These are phyloP conservation scores for Fraxinus quadrangulata DNA, from an alignment of 257 asterid species.

Conservation along the genomic window DNA sequence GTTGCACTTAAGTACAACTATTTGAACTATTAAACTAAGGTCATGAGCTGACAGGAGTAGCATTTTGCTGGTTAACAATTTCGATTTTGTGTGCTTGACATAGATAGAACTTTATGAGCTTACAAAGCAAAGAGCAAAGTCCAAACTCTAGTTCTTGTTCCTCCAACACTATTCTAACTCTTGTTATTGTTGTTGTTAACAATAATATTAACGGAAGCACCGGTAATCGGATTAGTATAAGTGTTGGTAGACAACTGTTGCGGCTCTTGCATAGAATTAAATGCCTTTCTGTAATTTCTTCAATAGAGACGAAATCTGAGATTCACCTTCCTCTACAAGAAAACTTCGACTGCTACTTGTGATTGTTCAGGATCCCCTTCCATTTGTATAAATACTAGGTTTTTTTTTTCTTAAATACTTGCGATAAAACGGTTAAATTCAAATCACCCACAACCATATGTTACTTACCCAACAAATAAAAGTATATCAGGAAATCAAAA, in stretches of 20 bases:
- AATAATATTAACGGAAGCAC: conserved; percentile 27
- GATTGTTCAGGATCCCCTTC: conserved; percentile 52
- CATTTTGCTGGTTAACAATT: no score
- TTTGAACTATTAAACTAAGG: no score
- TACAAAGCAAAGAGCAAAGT: conserved; percentile 13
- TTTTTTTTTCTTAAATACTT: conserved; percentile 23
- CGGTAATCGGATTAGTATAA: conserved; percentile 25
- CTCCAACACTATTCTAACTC: conserved; percentile 29
- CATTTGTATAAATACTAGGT: conserved; percentile 39
- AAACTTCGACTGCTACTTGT: conserved; percentile 34
- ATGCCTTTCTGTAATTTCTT: conserved; percentile 67
- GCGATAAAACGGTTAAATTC: conserved; percentile 30
- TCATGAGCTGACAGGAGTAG: no score
- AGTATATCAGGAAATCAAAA: neutral
- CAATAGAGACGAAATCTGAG: conserved; percentile 84
- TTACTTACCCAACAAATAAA: neutral
- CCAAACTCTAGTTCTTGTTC: conserved; percentile 66
- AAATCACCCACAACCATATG: conserved; percentile 35
- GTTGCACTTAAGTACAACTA: no score
- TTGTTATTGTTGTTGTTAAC: conserved; percentile 24
- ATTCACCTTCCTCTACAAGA: conserved; percentile 88
- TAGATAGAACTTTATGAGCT: no score
- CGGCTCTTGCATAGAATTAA: conserved; percentile 45
- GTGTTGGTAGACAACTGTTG: conserved; percentile 20
- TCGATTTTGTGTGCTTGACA: no score